Conservation (phyloP, 176 grass and related monocot species). For the Carex scoparia region DNA sequence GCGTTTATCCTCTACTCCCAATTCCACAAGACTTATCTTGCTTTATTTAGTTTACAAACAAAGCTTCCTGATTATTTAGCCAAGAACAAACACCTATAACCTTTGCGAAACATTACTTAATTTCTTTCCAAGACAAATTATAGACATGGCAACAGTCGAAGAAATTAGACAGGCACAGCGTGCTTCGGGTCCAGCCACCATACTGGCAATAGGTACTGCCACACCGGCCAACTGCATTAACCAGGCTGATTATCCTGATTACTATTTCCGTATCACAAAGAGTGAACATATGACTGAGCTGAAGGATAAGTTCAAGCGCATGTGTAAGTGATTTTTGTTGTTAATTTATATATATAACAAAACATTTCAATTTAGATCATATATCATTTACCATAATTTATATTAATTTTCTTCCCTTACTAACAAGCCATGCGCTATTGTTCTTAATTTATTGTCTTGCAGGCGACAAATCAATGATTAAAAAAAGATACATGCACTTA, state of each 20-base stretch:
- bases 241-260: constrained; percentile 18
- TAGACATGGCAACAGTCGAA: too few relatives aligned
- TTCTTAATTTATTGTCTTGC: neutral
- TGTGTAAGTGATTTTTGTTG: constrained; percentile 1
- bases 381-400: neutral
- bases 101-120: neutral
- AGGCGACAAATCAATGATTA: neutral
- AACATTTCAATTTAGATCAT: neutral
- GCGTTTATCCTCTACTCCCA: neutral
- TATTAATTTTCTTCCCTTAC: neutral
- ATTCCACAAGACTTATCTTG: neutral
- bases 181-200: neutral
- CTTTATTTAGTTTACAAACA: neutral
- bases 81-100: neutral
- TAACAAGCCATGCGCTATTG: neutral
- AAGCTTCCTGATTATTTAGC: neutral
- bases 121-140: neutral
- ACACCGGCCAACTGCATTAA: constrained; percentile 6
- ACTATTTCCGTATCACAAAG: constrained; percentile 20
- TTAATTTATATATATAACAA: neutral
- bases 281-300: constrained; percentile 20
- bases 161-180: constrained; percentile 21
- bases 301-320: constrained; percentile 27
- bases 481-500: too few relatives aligned
- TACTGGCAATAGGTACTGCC: constrained; percentile 22